A percentile compares a stretch with the other conserved stretches of the same genome.
Evolutionary conservation across 2,329 filamentous ascomycete species (phyloP).

Genomic region (Fusarium anthophilum): DNA sequence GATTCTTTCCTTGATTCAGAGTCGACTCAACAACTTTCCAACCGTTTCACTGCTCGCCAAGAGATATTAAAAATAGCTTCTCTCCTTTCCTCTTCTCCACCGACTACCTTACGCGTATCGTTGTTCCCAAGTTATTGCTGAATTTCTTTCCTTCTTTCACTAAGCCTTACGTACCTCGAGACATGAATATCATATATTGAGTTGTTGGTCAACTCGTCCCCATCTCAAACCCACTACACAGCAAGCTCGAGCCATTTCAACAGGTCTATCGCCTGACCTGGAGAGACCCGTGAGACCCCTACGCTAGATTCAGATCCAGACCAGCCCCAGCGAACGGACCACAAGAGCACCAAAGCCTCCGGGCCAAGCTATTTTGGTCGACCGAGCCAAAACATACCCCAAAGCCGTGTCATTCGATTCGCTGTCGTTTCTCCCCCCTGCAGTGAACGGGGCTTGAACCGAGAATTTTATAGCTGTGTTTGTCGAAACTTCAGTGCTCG

Average conservation of each 20-base stretch:
- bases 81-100: constrained; percentile 1
- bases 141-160: neutral
- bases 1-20: neutral
- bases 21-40: neutral
- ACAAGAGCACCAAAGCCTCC: constrained; percentile 26
- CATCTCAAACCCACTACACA: constrained; percentile 21
- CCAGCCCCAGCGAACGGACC: constrained; percentile 38
- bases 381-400: constrained; percentile 34
- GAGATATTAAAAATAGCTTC: constrained; percentile 12
- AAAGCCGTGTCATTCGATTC: constrained; percentile 40
- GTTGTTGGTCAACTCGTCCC: constrained; percentile 30
- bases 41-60: neutral
- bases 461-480: constrained; percentile 13
- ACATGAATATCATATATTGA: constrained; percentile 12
- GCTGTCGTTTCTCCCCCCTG: constrained; percentile 5
- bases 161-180: constrained; percentile 27
- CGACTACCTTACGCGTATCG: neutral
- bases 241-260: constrained; percentile 35
- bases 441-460: neutral
- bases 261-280: constrained; percentile 28
- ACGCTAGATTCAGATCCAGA: constrained; percentile 41
- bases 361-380: constrained; percentile 40
- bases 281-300: constrained; percentile 20
- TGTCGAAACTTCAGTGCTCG: constrained; percentile 19
- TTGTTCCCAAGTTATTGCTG: constrained; percentile 1